Evolutionary conservation across 768 basidiomycete genomes (phyloP).

Genomic region (Kwoniella heveanensis): DNA sequence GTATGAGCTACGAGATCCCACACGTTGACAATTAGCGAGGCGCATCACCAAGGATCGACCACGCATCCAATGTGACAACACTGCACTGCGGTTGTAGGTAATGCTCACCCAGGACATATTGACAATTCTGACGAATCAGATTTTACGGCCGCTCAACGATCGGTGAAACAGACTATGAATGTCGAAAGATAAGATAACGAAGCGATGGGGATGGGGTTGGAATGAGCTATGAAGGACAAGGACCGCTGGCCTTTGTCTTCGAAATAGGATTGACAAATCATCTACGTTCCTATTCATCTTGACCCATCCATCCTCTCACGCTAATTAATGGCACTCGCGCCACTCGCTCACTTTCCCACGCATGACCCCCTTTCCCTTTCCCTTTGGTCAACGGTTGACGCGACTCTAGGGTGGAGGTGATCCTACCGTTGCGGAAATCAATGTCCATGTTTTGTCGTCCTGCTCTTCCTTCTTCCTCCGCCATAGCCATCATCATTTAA

Average conservation of each 20-base stretch:
- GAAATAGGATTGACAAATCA: background rate
- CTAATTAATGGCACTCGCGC: background rate
- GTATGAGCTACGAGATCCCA: slow-evolving; percentile 30
- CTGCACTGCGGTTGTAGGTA: no score
- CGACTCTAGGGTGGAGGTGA: slow-evolving; percentile 23
- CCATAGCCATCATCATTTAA: no score
- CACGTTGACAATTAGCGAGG: no score
- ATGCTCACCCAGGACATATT: slow-evolving; percentile 29
- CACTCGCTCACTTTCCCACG: slow-evolving; percentile 15
- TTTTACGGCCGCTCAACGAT: no score
- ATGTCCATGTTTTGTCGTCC: background rate
- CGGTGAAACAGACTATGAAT: no score
- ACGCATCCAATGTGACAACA: no score
- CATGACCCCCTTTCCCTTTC: no score
- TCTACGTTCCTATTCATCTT: background rate
- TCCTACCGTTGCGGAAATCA: background rate
- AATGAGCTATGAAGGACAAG: no score
- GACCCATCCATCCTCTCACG: background rate
- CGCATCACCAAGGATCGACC: background rate
- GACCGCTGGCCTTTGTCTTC: no score
- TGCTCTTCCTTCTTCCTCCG: background rate
- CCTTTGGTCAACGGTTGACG: slow-evolving; percentile 16
- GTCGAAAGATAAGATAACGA: background rate
- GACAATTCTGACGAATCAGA: no score
- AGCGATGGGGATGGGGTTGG: no score